Conservation (phyloP, 2,329 filamentous ascomycete species). For the Botrytis elliptica region DNA sequence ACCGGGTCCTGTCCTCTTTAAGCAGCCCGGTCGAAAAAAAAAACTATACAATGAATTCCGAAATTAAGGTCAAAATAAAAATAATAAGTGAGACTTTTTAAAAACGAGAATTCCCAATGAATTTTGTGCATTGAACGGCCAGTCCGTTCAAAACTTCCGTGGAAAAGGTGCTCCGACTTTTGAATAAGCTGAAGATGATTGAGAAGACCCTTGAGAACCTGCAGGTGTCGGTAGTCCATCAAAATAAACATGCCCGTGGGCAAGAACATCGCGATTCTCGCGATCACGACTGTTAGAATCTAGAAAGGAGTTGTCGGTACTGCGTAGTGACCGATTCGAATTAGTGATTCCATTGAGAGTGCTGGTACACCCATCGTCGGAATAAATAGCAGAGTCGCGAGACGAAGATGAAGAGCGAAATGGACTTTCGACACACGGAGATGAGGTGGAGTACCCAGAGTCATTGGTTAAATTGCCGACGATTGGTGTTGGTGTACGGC, state of each 20-base stretch:
- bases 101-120: not conserved
- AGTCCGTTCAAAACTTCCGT: not conserved
- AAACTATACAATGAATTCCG: slow-evolving; percentile 7
- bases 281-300: not conserved
- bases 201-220: not conserved
- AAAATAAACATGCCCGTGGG: not conserved
- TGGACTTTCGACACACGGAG: not conserved
- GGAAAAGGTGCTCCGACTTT: not conserved
- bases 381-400: slow-evolving; percentile 5
- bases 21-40: not conserved
- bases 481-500: not conserved
- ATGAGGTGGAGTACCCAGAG: slow-evolving; percentile 5
- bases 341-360: not conserved
- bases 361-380: not conserved
- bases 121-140: not conserved
- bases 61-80: not conserved
- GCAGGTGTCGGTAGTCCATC: not conserved
- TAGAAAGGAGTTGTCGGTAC: too few species aligned
- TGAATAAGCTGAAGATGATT: not conserved
- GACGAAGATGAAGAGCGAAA: slow-evolving; percentile 6
- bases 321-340: not conserved
- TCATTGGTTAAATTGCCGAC: slow-evolving; percentile 6
- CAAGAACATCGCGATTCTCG: not conserved
- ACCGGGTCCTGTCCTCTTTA: not conserved
- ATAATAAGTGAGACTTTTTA: not conserved